A percentile compares a stretch with the other conserved stretches of the same genome.
phyloP scores from a whole-genome alignment of 345 rosid genomes.

The Barbarea vulgaris region DNA sequence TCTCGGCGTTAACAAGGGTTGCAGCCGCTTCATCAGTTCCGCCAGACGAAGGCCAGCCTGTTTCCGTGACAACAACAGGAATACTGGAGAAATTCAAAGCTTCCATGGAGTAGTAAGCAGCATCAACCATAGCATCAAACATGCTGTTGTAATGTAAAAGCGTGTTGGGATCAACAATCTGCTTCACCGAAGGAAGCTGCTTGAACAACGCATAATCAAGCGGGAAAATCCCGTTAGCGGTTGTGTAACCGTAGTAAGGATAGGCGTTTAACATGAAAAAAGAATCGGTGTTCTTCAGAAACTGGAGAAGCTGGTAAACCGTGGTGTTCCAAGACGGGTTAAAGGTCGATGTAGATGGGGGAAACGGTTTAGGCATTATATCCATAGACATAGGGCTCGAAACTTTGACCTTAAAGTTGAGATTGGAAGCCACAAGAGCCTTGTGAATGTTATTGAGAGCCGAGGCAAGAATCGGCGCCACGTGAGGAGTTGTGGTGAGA shows the following conservation, averaged over 20 bases:
- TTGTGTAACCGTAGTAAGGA: conserved; percentile 88
- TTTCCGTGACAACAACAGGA: conserved; percentile 80
- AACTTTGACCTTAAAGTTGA: conserved; percentile 74
- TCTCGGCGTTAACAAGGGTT: conserved; percentile 65
- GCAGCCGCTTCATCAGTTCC: conserved; percentile 83
- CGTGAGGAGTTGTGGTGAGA: conserved; percentile 74
- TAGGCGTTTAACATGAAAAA: conserved; percentile 92
- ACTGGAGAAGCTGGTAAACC: conserved; percentile 83
- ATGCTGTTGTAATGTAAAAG: conserved; percentile 83
- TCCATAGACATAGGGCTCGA: conserved; percentile 89
- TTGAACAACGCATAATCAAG: conserved; percentile 85
- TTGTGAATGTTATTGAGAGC: conserved; percentile 89
- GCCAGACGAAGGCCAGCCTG: conserved; percentile 98
- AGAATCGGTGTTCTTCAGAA: conserved; percentile 82
- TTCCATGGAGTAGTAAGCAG: conserved; percentile 85
- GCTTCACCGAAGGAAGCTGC: conserved; percentile 73
- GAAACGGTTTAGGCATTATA: conserved; percentile 81
- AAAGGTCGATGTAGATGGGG: conserved; percentile 88
- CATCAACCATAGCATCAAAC: conserved; percentile 99
- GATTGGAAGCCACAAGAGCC: conserved; percentile 84
- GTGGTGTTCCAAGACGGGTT: conserved; percentile 78
- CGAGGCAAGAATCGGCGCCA: conserved; percentile 65
- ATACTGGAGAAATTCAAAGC: conserved; percentile 70
- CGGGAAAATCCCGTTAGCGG: conserved; percentile 84
- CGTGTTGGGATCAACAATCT: conserved; percentile 98